Conservation (phyloP, 176 grass and related monocot species). For the Carex kokanica region DNA sequence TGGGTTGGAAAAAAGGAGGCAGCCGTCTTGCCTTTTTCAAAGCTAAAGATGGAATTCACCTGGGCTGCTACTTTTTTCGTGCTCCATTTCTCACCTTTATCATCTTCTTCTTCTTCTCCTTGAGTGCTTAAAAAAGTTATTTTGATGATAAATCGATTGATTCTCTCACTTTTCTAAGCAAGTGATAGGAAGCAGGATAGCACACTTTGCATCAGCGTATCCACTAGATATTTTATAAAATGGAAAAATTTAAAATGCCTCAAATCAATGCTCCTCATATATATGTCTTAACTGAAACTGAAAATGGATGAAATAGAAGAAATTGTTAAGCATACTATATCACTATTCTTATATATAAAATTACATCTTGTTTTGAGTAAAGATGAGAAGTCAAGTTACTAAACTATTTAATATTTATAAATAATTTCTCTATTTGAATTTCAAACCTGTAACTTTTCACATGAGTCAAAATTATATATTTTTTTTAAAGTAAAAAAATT, state of each 20-base stretch:
- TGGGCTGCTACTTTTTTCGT: slow-evolving; percentile 25
- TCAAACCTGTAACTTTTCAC: too few species aligned
- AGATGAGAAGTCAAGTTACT: too few species aligned
- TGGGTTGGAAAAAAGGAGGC: slow-evolving; percentile 34
- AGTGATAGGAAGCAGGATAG: slow-evolving; percentile 8
- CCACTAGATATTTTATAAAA: slow-evolving; percentile 11
- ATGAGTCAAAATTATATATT: too few species aligned
- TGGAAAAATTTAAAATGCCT: too few species aligned
- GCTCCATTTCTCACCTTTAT: background rate
- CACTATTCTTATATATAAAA: background rate
- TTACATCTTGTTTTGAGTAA: background rate
- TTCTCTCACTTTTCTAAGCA: background rate
- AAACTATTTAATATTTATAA: too few species aligned
- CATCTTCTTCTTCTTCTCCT: background rate
- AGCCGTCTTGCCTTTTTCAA: slow-evolving; percentile 29
- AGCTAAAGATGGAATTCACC: slow-evolving; percentile 17
- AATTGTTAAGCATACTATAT: too few species aligned
- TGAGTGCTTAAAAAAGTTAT: slow-evolving; percentile 5
- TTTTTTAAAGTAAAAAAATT: too few species aligned
- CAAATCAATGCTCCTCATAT: too few species aligned
- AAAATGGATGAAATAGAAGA: too few species aligned
- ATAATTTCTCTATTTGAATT: too few species aligned
- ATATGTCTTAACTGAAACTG: too few species aligned
- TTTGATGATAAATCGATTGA: slow-evolving; percentile 6
- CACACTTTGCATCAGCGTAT: slow-evolving; percentile 25